A percentile compares a stretch with the other conserved stretches of the same genome.
Evolutionary conservation across 257 asterid genomes (phyloP).

Genomic region (Primulina tabacum): DNA sequence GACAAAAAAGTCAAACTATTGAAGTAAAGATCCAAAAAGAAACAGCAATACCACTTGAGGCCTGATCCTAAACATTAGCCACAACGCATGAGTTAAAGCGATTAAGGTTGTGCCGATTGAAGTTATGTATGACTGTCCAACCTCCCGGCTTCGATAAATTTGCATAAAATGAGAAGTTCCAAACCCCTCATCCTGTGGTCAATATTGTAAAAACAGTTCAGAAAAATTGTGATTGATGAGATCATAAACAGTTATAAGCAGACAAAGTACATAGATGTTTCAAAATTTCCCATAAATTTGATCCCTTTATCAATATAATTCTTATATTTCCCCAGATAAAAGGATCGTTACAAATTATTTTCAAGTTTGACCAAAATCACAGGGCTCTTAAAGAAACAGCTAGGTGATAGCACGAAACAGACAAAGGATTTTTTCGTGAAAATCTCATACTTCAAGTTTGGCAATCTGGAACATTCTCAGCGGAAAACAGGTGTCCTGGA

Average conservation of each 20-base stretch:
- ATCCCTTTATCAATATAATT: too few species aligned
- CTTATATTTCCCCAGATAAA: neutral
- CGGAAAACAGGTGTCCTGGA: neutral
- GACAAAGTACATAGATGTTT: neutral
- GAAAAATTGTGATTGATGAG: conserved; percentile 10
- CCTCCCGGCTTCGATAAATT: conserved; percentile 92
- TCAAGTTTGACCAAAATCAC: neutral
- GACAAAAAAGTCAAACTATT: neutral
- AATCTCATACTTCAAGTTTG: neutral
- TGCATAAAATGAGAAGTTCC: conserved; percentile 65
- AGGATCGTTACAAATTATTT: too few species aligned
- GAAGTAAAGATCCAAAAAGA: neutral
- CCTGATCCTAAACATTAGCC: neutral
- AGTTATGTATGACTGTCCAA: conserved; percentile 49
- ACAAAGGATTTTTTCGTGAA: neutral
- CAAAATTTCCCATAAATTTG: neutral
- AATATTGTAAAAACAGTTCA: conserved; percentile 30
- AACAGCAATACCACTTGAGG: neutral
- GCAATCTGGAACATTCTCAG: neutral
- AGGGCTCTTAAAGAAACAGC: neutral
- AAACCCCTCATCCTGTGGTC: conserved; percentile 45
- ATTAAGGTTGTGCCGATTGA: neutral
- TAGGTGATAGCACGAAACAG: neutral
- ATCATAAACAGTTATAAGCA: neutral
- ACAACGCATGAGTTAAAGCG: neutral